Evolutionary conservation across 1,139 yeast genomes (phyloP).

Genomic region (Saccharomyces hybrid): DNA sequence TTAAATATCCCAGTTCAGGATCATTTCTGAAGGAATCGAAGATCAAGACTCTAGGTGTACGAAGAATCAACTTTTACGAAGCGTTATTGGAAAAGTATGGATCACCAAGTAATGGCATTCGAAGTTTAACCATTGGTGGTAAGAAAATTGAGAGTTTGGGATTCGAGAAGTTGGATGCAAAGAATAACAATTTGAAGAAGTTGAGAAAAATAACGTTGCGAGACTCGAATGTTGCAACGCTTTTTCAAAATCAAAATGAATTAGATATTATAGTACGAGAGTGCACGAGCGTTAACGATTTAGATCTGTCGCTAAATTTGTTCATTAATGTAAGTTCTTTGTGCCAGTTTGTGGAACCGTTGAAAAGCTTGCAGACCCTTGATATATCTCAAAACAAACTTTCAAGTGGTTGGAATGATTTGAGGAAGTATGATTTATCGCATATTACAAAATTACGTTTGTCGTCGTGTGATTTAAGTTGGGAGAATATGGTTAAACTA

Average conservation of each 20-base stretch:
- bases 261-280: slow-evolving; percentile 1
- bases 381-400: slow-evolving; percentile 61
- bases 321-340: slow-evolving; percentile 38
- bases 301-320: slow-evolving; percentile 61
- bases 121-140: slow-evolving; percentile 39
- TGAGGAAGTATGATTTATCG: slow-evolving; percentile 1
- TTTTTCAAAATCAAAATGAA: slow-evolving; percentile 10
- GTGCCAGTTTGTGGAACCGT: slow-evolving; percentile 31
- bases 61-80: slow-evolving; percentile 34
- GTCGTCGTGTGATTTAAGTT: slow-evolving; percentile 33
- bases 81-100: slow-evolving; percentile 46
- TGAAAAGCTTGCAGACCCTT: slow-evolving; percentile 39
- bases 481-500: slow-evolving; percentile 22
- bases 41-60: slow-evolving; percentile 29
- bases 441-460: slow-evolving; percentile 29
- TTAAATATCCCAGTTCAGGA: slow-evolving; percentile 38
- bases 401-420: slow-evolving; percentile 5
- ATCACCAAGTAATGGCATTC: slow-evolving; percentile 23
- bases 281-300: slow-evolving; percentile 29
- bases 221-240: slow-evolving; percentile 28
- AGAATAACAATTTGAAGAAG: slow-evolving; percentile 41
- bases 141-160: slow-evolving; percentile 60
- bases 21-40: slow-evolving; percentile 53
- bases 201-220: slow-evolving; percentile 47
- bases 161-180: slow-evolving; percentile 44